Base-by-base conservation (phyloP, 306 rosid genomes). In the Dryas alaskensis region DNA sequence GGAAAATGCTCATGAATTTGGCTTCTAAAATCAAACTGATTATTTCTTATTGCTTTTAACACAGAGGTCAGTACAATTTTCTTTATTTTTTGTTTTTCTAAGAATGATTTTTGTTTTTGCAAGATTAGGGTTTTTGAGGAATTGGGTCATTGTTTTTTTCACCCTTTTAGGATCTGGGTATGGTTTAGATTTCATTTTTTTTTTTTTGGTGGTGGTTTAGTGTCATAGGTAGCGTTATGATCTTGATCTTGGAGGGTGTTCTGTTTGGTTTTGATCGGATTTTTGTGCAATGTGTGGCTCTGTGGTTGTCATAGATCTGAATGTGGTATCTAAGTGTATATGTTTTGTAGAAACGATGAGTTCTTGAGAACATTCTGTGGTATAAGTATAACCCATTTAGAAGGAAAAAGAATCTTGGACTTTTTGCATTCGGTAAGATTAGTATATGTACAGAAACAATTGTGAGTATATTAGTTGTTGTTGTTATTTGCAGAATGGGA, bases 371-470 rank as follows among this genome's bases (percentile, higher is more conserved):
- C 16, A 11, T 2, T 27, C 17, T 31, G 43, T 60, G 43, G 62
- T 57, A 10, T 17, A n/a, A 53, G 25, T 2, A 31, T 22, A 10
- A n/a, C 67, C 65, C 40, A 70, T 10, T 13, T 3, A 19, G 78
- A 70, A 47, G 73, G 81, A 39, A 75, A 57, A 78, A 68, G 79
- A 77, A 81, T 84, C 76, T 72, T 85, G 74, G 89, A 82, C 84
- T 82, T 85, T 83, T 83, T 69, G 68, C 60, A 48, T 63, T 72
- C 68, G 73, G 70, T 59, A 79, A 59, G 82, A 76, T 86, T 78
- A 75, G 76, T 78, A 81, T 73, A 68, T 16, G 27, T 10, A 52
- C n/a, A 47, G 45, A 46, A 67, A 10, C 42, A 8, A 74, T 60
- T 59, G 39, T 73, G 70, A 63, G 25, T 63, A 8, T 77, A 51